These are phyloP conservation scores for Naganishia liquefaciens DNA, from an alignment of 1,284 basidiomycete species.

Conservation along the genomic window DNA sequence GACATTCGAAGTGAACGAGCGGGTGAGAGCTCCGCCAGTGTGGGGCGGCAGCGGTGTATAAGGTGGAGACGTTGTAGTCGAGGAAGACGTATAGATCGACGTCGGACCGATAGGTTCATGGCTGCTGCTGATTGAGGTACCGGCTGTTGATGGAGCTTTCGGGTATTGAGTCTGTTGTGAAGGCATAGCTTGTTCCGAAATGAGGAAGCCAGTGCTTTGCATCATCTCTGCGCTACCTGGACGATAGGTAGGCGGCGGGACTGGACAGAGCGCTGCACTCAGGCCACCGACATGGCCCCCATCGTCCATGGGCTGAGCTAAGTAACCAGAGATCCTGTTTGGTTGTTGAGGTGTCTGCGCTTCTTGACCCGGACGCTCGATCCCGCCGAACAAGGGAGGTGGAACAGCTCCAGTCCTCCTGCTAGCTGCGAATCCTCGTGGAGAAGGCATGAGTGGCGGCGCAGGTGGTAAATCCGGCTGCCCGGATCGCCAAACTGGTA, in stretches of 20 bases:
- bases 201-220: not conserved
- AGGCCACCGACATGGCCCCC: not conserved
- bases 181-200: not conserved
- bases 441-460: not conserved
- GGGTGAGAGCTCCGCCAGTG: not conserved
- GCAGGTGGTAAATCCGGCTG: not conserved
- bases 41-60: conserved; percentile 18
- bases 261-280: not conserved
- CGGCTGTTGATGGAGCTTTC: not conserved
- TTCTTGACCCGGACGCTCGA: not conserved
- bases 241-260: not conserved
- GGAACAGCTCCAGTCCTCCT: conserved; percentile 4
- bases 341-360: not conserved
- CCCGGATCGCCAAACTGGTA: conserved; percentile 11
- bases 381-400: not conserved
- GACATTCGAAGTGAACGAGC: not conserved
- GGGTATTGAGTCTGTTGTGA: not conserved
- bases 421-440: not conserved
- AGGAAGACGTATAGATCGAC: too few relatives aligned
- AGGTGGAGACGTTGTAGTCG: conserved; percentile 1
- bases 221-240: not conserved
- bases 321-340: not conserved
- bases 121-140: conserved; percentile 19
- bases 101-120: not conserved
- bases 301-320: not conserved